Conservation (phyloP, 108 stramenopile species). For the Craspedostauros australis region DNA sequence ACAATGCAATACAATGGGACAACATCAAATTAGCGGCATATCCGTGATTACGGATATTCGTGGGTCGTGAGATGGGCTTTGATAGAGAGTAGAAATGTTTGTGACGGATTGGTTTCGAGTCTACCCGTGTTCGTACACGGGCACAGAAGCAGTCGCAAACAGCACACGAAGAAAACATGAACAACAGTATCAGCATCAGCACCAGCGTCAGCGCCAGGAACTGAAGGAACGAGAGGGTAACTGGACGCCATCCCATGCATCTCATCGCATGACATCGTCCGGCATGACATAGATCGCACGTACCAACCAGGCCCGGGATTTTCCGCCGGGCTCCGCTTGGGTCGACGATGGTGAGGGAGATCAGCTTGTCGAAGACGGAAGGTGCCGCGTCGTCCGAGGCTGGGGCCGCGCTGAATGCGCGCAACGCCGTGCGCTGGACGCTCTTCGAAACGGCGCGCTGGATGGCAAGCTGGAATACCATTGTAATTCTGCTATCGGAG, state of each 20-base stretch:
- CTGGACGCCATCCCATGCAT: neutral
- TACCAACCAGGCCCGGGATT: conserved; percentile 70
- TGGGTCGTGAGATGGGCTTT: too few species aligned
- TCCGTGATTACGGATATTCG: too few species aligned
- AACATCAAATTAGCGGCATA: too few species aligned
- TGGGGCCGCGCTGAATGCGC: conserved; percentile 28
- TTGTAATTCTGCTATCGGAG: too few species aligned
- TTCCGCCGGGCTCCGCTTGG: conserved; percentile 74
- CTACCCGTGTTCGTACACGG: too few species aligned
- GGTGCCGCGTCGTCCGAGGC: conserved; percentile 32
- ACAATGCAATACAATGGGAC: neutral
- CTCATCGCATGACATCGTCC: neutral
- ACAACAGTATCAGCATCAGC: too few species aligned
- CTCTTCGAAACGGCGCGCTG: too few species aligned
- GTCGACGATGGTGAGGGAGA: conserved; percentile 79
- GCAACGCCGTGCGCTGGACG: conserved; percentile 5
- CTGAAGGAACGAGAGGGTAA: neutral
- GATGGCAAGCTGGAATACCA: too few species aligned
- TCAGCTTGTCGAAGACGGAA: conserved; percentile 66
- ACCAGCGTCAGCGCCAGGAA: neutral
- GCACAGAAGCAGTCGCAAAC: too few species aligned
- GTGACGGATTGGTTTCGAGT: too few species aligned
- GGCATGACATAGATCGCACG: conserved; percentile 7
- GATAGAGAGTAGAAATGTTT: too few species aligned
- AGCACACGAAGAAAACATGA: too few species aligned